Base-by-base conservation (phyloP, 345 rosid genomes). In the Aquilaria malaccensis region DNA sequence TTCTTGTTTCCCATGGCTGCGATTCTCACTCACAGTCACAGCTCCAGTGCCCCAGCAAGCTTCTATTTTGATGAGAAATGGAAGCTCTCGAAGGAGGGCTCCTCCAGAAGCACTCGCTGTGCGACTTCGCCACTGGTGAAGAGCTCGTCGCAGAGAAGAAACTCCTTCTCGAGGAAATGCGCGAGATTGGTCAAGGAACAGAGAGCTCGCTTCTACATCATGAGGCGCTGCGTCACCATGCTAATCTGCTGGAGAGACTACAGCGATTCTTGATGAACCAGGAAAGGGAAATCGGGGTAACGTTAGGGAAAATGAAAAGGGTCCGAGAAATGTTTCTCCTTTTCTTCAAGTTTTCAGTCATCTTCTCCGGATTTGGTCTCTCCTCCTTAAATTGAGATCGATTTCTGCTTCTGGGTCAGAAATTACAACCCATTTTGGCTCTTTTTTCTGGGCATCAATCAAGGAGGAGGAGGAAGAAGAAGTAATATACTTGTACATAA, bases 211-310 rank as follows among this genome's bases (percentile, higher is more conserved):
- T 94, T 94, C 76, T 94, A 94, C 64, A 94, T 94, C 81, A 72
- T 90, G 85, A 70, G 99, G 68, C 85, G 96, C 7, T 94, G 99
- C 60, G 89, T 94, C 0, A 70, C 84, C 56, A 90, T 94, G 95
- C 96, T 94, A 60, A 77, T 94, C 41, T 94, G 99, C 80, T 94
- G 97, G 99, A 83, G 81, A 45, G 97, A 94, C 33, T 88, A 83
- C 60, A 73, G 81, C 3, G 96, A 94, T 69, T 79, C 92, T 70
- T 89, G 68, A 84, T 37, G 3, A 37, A 37, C 1, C 43, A 37
- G 7, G 43, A 58, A 43, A 37, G 60, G 11, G 47, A 22, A 22
- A 29, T 13, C 15, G 49, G 15, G 54, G 22, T 37, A 22, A 30
- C n/a, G 29, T 45, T 13, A 47, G 29, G 41, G 43, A 51, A 30